Base-by-base conservation (phyloP, 2,329 filamentous ascomycete species). In the Fusarium sp. region DNA sequence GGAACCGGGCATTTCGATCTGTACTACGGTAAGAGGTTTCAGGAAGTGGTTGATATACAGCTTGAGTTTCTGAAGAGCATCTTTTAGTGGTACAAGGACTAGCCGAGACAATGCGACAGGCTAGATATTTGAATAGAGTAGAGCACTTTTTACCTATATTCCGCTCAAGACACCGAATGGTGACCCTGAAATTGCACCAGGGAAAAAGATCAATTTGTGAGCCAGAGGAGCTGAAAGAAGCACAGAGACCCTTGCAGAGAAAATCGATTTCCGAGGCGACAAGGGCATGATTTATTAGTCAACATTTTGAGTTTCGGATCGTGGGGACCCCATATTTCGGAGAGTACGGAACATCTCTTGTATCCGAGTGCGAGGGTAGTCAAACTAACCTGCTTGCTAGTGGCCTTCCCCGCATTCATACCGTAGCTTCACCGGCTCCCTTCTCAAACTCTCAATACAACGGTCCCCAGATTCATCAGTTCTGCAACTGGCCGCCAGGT, bases 161-260 rank as follows among this genome's bases (percentile, higher is more conserved):
- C 7, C 7, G 11, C 10, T 16, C 0, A 9, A 6, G 20, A 30
- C 1, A 30, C 7, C 10, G 1, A 3, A 30, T 30, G 7, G 12
- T 5, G 10, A 2, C 26, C 4, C 14, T 10, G 20, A 26, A 11
- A 26, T 13, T 26, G n/a, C 3, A 5, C 2, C 6, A 26, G 42
- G 20, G 12, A 26, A 9, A 7, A 39, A 8, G 20, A 8, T 6
- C 38, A 39, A 6, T 4, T 6, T 39, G 13, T 14, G 38, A 24
- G 41, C 11, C 11, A 8, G 24, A 26, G 26, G 41, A 26, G 41
- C 24, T 44, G 7, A 12, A 18, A 42, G 11, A n/a, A 44, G 15
- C 16, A 24, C 15, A 44, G 7, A 26, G 0, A 13, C 12, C 7
- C 18, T 4, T 16, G 20, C 20, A 18, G 45, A 3, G 5, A 9